Evolutionary conservation across 176 grass and related monocot species (phyloP).

Genomic region (Ensete ventricosum): DNA sequence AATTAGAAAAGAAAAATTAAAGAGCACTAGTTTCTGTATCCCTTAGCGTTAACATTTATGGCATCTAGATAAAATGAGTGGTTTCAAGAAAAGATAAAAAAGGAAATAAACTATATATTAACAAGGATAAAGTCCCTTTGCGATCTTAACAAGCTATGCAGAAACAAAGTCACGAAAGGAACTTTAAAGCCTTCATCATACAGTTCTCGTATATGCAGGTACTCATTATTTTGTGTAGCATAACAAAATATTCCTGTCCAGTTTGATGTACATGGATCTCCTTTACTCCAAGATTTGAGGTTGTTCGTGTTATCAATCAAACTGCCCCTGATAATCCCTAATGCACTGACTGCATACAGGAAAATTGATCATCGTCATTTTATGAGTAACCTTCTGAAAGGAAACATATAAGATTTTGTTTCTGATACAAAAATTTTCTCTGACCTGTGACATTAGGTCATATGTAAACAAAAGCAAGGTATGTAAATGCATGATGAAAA

Average conservation of each 20-base stretch:
- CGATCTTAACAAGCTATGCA: slow-evolving; percentile 1
- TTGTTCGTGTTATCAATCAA: slow-evolving; percentile 63
- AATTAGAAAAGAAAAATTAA: no score
- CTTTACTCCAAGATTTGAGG: slow-evolving; percentile 54
- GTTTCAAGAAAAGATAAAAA: not conserved
- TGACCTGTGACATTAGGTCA: not conserved
- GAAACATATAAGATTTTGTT: not conserved
- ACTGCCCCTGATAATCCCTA: slow-evolving; percentile 40
- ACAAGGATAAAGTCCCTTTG: not conserved
- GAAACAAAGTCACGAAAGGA: slow-evolving; percentile 2
- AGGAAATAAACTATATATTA: not conserved
- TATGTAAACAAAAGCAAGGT: not conserved
- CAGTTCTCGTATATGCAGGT: slow-evolving; percentile 67
- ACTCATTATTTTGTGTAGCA: slow-evolving; percentile 23
- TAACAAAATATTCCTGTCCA: slow-evolving; percentile 67
- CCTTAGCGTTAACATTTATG: no score
- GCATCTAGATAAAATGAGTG: not conserved
- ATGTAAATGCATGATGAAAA: no score
- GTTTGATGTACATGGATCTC: slow-evolving; percentile 79
- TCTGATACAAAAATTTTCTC: slow-evolving; percentile 1
- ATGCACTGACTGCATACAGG: slow-evolving; percentile 42
- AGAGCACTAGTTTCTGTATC: no score
- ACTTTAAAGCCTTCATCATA: slow-evolving; percentile 27
- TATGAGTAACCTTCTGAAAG: not conserved
- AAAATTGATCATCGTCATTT: slow-evolving; percentile 1